Base-by-base conservation (phyloP, 495 filamentous ascomycete genomes). In the Annulohypoxylon stygium region DNA sequence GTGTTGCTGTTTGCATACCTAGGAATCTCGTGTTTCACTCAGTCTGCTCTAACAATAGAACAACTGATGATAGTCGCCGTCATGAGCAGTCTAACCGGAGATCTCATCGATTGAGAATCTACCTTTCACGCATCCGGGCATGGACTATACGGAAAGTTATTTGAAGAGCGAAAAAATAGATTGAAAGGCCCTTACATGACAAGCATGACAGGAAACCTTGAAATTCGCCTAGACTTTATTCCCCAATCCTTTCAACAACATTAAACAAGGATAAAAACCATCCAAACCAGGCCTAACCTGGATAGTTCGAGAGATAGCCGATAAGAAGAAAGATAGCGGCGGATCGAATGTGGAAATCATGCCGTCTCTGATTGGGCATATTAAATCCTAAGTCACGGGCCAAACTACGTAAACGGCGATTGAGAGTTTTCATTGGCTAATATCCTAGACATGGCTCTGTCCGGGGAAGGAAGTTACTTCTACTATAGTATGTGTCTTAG, bases 381-480 rank as follows among this genome's bases (percentile, higher is more conserved):
- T 14, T 7, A 48, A 54, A 26, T 37, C 60, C 64, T 39, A 65
- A 54, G 53, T 55, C 58, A 59, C 59, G 59, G 61, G 64, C 11
- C 1, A 43, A 47, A 8, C 59, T 64, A 11, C 33, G 41, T 63
- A 54, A 26, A 26, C 34, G 34, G 2, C 36, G 41, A 51, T 70
- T 51, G 36, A 33, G 30, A 4, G 7, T 16, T 30, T 25, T 60
- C 51, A 75, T 75, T 71, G 72, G 67, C 25, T 25, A 51, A 26
- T 3, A 39, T 20, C 33, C 11, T 45, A 36, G 50, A 34, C 25
- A 51, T 67, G 26, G 62, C 25, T 47, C 33, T 69, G 55, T 74
- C 71, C 58, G 71, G 71, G 71, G 71, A 70, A 74, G 71, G 71
- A 70, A 74, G 71, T 41, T 74, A 54, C 36, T 54, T 47, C 43